Evolutionary conservation across 2,329 filamentous ascomycete genomes (phyloP).

Genomic region (Diaporthe nobilis): DNA sequence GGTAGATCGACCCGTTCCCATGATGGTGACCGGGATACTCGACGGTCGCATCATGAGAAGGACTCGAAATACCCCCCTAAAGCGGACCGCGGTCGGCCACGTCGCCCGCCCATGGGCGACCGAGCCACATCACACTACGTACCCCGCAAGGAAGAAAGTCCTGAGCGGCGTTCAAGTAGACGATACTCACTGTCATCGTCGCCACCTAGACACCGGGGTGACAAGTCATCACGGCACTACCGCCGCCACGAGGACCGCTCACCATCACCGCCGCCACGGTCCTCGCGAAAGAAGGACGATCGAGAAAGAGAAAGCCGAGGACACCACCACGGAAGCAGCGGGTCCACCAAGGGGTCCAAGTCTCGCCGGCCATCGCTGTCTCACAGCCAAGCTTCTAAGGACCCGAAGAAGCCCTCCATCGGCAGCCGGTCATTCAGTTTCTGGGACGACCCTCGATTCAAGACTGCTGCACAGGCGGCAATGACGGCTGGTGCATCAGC

Average conservation of each 20-base stretch:
- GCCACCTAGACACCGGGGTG: slow-evolving; percentile 25
- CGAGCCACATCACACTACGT: slow-evolving; percentile 37
- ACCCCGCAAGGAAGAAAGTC: slow-evolving; percentile 13
- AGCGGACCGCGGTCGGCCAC: slow-evolving; percentile 38
- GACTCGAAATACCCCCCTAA: slow-evolving; percentile 39
- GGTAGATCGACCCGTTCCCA: slow-evolving; percentile 7
- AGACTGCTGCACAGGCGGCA: slow-evolving; percentile 46
- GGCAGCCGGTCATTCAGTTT: slow-evolving; percentile 34
- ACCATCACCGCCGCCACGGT: slow-evolving; percentile 23
- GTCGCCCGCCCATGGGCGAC: slow-evolving; percentile 32
- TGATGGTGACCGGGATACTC: slow-evolving; percentile 7
- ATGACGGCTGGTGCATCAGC: slow-evolving; percentile 46
- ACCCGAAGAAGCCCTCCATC: neutral
- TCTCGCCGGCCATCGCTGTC: slow-evolving; percentile 2
- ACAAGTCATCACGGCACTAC: slow-evolving; percentile 26
- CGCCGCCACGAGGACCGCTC: slow-evolving; percentile 21
- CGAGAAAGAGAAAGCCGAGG: slow-evolving; percentile 8
- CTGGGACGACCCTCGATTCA: slow-evolving; percentile 43
- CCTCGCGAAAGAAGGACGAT: slow-evolving; percentile 21
- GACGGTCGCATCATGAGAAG: slow-evolving; percentile 24
- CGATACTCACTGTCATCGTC: slow-evolving; percentile 36
- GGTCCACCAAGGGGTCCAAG: slow-evolving; percentile 10
- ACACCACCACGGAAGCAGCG: slow-evolving; percentile 30
- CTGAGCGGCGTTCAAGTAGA: slow-evolving; percentile 14
- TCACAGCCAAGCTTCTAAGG: slow-evolving; percentile 20